phyloP scores from a whole-genome alignment of 179 eudicot genomes.

The Silene coronaria region DNA sequence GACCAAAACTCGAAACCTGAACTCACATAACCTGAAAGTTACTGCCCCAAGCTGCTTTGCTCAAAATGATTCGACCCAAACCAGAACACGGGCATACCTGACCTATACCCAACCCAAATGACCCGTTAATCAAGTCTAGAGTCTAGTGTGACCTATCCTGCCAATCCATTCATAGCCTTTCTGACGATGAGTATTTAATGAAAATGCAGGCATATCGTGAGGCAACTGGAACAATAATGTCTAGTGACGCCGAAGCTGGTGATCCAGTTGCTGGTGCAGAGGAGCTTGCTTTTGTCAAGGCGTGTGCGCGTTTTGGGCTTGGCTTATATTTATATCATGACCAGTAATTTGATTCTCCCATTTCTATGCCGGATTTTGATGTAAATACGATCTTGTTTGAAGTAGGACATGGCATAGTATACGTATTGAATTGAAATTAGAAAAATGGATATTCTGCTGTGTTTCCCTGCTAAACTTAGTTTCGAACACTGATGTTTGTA shows the following conservation, averaged over 20 bases:
- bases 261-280: conserved; percentile 94
- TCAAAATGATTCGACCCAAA: background rate
- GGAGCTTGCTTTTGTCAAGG: conserved; percentile 81
- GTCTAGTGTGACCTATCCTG: background rate
- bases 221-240: conserved; percentile 70
- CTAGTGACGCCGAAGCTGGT: conserved; percentile 27
- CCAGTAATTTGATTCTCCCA: conserved; percentile 20
- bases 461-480: conserved; percentile 13
- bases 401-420: conserved; percentile 21
- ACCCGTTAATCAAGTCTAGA: too few relatives aligned
- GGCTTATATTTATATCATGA: conserved; percentile 80
- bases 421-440: conserved; percentile 6
- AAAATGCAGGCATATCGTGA: conserved; percentile 71
- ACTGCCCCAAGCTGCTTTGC: too few relatives aligned
- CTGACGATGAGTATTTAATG: conserved; percentile 13
- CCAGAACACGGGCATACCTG: too few relatives aligned
- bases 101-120: too few relatives aligned
- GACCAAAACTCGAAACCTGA: too few relatives aligned
- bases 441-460: conserved; percentile 21
- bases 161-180: background rate
- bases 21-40: too few relatives aligned
- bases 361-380: conserved; percentile 25
- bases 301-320: conserved; percentile 95
- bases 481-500: background rate
- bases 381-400: conserved; percentile 32